phyloP scores from a whole-genome alignment of 495 filamentous ascomycete species.

The Thozetella sp. region DNA sequence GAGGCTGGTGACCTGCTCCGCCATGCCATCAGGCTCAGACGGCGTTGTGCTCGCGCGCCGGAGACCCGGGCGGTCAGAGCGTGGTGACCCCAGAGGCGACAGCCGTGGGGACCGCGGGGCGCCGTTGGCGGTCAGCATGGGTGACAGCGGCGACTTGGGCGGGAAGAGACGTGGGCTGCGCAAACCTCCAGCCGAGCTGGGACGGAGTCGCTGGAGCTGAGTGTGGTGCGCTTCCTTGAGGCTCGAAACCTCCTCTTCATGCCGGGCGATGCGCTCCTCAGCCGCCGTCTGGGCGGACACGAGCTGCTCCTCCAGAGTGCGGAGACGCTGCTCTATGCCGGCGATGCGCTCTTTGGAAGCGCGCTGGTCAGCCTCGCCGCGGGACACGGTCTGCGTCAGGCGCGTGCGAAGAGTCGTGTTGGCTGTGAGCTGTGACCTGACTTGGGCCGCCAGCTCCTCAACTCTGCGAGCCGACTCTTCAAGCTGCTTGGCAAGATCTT shows the following conservation, averaged over 20 bases:
- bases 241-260: conserved; percentile 81
- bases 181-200: conserved; percentile 26
- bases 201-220: conserved; percentile 77
- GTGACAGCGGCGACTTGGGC: conserved; percentile 62
- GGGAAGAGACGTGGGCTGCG: conserved; percentile 44
- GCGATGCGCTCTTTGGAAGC: conserved; percentile 79
- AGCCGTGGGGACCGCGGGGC: conserved; percentile 20
- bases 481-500: conserved; percentile 64
- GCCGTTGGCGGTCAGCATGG: conserved; percentile 54
- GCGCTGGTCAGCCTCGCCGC: conserved; percentile 84
- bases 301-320: conserved; percentile 80
- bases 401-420: conserved; percentile 76
- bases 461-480: conserved; percentile 72
- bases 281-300: conserved; percentile 81
- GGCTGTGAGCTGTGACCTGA: conserved; percentile 73
- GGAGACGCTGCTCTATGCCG: conserved; percentile 76
- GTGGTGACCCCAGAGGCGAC: conserved; percentile 49
- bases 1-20: conserved; percentile 70
- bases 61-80: conserved; percentile 15
- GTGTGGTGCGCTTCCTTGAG: conserved; percentile 77
- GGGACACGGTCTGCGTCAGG: conserved; percentile 82
- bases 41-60: conserved; percentile 38
- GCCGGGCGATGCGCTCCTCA: conserved; percentile 77
- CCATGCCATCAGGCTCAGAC: conserved; percentile 49
- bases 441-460: conserved; percentile 73